Evolutionary conservation across 169 alveolate genomes (phyloP), one percentile per base, ranked within the genome.

Genomic region (Cryptosporidium canis): DNA sequence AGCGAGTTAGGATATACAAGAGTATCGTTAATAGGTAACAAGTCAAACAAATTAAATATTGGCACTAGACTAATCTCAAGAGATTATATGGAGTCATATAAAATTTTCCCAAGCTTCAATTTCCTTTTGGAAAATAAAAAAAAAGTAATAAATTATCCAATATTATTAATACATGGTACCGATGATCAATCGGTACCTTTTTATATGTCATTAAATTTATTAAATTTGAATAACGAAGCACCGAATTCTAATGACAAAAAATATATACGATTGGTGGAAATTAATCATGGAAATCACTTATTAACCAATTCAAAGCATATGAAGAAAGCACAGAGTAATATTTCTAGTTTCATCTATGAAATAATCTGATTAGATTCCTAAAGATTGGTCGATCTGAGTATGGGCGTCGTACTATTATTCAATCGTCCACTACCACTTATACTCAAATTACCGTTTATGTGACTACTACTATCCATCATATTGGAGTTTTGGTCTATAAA

Each of bases 161-260:
- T 41, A 21, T 43, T 77, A 55, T 48, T 77, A 37, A 61, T 77
- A 39, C 87, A 77, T n/a, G 87, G 87, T 45, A 77, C 87, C 1
- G 72, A 61, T 33, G 87, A 77, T 33, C 43, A 37, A 8, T 43
- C 31, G 5, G 87, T 77, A 21, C 87, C 87, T 56, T 77, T 39
- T 41, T 12, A 77, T 9, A 77, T 77, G 87, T 55, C 87, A 8
- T 12, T 58, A 12, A 77, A 77, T 58, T 41, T 77, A 12, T 14
- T 77, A 39, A 37, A 61, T 27, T 61, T 77, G 6, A 77, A 77
- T 43, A 61, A 21, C 11, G 11, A 70, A 27, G 11, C 14, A 18
- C 39, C 7, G 27, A 33, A 33, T 63, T 14, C 45, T 14, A 18
- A 63, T n/a, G 14, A 43, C 6, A 66, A 66, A 7, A 66, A 39